A percentile compares a stretch with the other conserved stretches of the same genome.
phyloP scores from a whole-genome alignment of 1,284 basidiomycete genomes.

The Ganoderma sp. region DNA sequence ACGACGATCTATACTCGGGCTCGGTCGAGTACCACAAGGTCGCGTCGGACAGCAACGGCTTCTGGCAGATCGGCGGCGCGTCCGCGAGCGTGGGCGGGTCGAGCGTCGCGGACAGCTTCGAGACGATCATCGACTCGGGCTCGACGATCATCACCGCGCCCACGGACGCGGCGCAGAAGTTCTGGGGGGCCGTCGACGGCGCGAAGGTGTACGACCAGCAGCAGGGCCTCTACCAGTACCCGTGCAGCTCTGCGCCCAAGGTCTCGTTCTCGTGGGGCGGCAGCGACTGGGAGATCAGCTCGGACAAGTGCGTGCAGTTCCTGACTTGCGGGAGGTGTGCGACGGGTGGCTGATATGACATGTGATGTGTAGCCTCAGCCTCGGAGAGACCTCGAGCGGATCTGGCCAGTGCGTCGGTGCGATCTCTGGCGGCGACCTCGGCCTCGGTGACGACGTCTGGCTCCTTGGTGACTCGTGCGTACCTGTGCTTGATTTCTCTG shows the following conservation, averaged over 20 bases:
- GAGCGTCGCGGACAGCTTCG: neutral
- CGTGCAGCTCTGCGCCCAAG: conserved; percentile 45
- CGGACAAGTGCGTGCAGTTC: conserved; percentile 30
- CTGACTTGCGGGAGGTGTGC: neutral
- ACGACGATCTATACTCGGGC: conserved; percentile 44
- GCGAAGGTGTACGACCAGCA: neutral
- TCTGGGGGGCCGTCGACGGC: conserved; percentile 49
- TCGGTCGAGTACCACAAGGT: conserved; percentile 45
- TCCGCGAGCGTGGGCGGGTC: neutral
- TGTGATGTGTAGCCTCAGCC: conserved; percentile 32
- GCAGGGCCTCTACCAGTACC: conserved; percentile 45
- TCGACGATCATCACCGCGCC: conserved; percentile 59
- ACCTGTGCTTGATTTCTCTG: neutral
- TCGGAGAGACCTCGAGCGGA: conserved; percentile 27
- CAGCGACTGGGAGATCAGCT: conserved; percentile 46
- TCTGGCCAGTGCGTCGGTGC: conserved; percentile 34
- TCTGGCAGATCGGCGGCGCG: conserved; percentile 31
- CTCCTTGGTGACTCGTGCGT: conserved; percentile 39
- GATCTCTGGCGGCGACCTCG: conserved; percentile 21
- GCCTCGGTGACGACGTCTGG: conserved; percentile 35
- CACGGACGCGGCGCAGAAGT: conserved; percentile 44
- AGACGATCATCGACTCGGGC: conserved; percentile 34
- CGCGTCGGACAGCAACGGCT: conserved; percentile 29
- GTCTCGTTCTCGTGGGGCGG: conserved; percentile 52
- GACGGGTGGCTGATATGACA: conserved; percentile 1